phyloP scores from a whole-genome alignment of 169 alveolate species.

The Babesia ovis region DNA sequence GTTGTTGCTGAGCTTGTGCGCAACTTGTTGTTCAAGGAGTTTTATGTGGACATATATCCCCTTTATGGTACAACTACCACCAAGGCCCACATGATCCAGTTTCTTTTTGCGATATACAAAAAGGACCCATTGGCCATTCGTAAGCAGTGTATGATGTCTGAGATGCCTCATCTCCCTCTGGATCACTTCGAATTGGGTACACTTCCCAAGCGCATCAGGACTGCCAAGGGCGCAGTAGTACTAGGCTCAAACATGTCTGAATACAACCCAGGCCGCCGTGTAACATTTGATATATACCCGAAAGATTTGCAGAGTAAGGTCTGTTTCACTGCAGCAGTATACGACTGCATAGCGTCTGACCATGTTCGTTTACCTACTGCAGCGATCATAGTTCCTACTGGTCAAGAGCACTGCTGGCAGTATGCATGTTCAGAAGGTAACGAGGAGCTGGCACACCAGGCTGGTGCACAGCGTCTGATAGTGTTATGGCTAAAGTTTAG shows the following conservation, averaged over 20 bases:
- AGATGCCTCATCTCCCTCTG: constrained; percentile 36
- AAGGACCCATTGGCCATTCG: neutral
- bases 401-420: constrained; percentile 61
- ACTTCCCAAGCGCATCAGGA: constrained; percentile 16
- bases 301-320: constrained; percentile 25
- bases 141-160: constrained; percentile 50
- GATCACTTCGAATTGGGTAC: constrained; percentile 47
- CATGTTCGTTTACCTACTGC: constrained; percentile 17
- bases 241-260: constrained; percentile 40
- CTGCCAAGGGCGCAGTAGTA: constrained; percentile 41
- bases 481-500: constrained; percentile 54
- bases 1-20: constrained; percentile 72
- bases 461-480: constrained; percentile 35
- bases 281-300: constrained; percentile 55
- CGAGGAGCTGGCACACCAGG: constrained; percentile 48
- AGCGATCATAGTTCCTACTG: constrained; percentile 51
- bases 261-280: constrained; percentile 44
- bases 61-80: constrained; percentile 23
- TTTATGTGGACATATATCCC: constrained; percentile 70
- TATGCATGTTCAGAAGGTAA: constrained; percentile 52
- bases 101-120: constrained; percentile 48
- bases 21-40: constrained; percentile 61
- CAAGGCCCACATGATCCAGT: constrained; percentile 62
- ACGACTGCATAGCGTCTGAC: constrained; percentile 14
- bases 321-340: constrained; percentile 56